phyloP scores from a whole-genome alignment of 2,329 filamentous ascomycete genomes.

The Teratosphaeria nubilosa region DNA sequence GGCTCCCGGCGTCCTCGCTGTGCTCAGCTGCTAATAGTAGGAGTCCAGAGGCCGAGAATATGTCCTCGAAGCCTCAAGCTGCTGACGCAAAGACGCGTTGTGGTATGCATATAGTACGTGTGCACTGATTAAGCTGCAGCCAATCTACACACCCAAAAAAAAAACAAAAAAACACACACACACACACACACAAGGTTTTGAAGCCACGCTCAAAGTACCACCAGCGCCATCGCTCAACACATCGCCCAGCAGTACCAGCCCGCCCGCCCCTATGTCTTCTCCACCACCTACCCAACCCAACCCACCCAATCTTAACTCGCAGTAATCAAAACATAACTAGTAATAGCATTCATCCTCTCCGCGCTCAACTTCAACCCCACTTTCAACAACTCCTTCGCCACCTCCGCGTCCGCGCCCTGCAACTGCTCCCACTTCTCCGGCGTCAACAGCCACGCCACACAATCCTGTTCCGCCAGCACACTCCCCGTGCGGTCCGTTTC shows the following conservation, averaged over 20 bases:
- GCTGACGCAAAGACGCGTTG: no score
- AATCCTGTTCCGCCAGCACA: slow-evolving; percentile 60
- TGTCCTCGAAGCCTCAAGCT: no score
- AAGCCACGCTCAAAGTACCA: background rate
- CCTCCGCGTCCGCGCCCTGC: slow-evolving; percentile 61
- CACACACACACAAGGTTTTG: background rate
- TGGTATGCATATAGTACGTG: no score
- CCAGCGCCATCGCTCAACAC: background rate
- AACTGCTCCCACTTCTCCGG: slow-evolving; percentile 60
- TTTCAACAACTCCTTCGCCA: slow-evolving; percentile 73
- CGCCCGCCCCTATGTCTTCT: background rate
- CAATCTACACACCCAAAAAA: background rate
- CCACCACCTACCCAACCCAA: no score
- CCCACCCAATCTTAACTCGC: slow-evolving; percentile 23
- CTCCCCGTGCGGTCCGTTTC: slow-evolving; percentile 81
- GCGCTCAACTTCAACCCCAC: slow-evolving; percentile 89
- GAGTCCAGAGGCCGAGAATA: no score
- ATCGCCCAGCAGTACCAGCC: background rate
- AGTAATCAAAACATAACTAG: slow-evolving; percentile 35
- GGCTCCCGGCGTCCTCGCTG: no score
- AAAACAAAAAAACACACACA: no score
- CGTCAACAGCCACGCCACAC: slow-evolving; percentile 73
- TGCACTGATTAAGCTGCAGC: background rate
- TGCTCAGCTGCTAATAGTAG: no score
- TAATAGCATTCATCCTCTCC: slow-evolving; percentile 74